These are phyloP conservation scores for Chlamydomonas sp. DNA, from an alignment of 139 green algal genomes.

Conservation along the genomic window DNA sequence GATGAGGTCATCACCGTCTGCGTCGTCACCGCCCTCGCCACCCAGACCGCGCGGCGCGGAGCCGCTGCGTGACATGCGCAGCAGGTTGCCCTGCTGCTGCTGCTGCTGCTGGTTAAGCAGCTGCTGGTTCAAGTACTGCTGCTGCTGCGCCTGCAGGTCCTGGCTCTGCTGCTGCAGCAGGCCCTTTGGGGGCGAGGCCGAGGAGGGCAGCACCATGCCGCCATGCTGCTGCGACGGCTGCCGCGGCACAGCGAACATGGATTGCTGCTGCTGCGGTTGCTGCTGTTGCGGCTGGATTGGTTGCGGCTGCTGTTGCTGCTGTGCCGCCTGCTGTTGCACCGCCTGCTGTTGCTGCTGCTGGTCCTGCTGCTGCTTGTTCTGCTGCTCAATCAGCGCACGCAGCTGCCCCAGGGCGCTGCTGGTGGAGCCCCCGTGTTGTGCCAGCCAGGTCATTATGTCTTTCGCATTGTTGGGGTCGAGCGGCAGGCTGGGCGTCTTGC, in stretches of 20 bases:
- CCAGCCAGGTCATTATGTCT: neutral
- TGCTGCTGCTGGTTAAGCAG: constrained; percentile 24
- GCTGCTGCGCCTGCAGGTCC: constrained; percentile 8
- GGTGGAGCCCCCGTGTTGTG: constrained; percentile 24
- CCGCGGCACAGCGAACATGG: constrained; percentile 7
- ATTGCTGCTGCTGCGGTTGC: constrained; percentile 11
- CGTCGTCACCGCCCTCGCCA: neutral
- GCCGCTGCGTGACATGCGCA: constrained; percentile 1
- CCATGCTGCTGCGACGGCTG: constrained; percentile 5
- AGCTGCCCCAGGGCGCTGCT: constrained; percentile 6
- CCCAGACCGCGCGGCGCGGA: neutral
- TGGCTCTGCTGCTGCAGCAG: constrained; percentile 28
- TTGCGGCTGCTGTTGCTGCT: constrained; percentile 4
- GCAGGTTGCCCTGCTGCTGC: constrained; percentile 1
- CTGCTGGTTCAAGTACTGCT: neutral
- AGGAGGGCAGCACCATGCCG: neutral
- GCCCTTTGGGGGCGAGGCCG: too few species aligned
- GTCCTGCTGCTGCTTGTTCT: constrained; percentile 32
- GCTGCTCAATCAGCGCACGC: constrained; percentile 11
- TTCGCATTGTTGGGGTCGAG: neutral
- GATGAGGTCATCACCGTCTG: constrained; percentile 29
- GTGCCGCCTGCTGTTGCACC: neutral
- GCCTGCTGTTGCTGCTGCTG: constrained; percentile 13
- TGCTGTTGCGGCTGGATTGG: neutral
- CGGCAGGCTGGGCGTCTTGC: neutral